Evolutionary conservation across 768 basidiomycete genomes (phyloP), one percentile per base, ranked within the genome.

Genomic region (Cystobasidium ongulense): DNA sequence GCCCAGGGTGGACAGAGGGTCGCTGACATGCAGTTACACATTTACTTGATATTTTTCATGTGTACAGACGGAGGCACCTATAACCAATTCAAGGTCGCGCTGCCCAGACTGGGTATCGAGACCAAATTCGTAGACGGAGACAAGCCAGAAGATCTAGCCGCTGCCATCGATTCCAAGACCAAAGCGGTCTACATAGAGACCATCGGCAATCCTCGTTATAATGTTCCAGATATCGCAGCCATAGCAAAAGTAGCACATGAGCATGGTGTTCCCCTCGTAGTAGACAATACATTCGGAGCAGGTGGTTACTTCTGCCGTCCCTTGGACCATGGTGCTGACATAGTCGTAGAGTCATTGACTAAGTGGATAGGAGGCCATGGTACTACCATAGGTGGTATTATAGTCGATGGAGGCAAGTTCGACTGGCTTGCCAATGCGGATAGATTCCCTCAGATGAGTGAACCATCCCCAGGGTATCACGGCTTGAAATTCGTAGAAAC

Each of bases 321-420:
- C 0, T 86, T 91, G 74, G 84, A 87, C 27, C 84, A 86, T 76
- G 90, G 90, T 17, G 90, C 90, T 0, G 89, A 92, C 76, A 89
- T 91, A 73, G 83, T 91, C 73, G 84, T 86, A 86, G 38, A n/a
- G 84, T 78, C 54, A 21, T 39, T n/a, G 33, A 59, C 57, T 59
- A 91, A 92, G 78, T 92, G 90, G 90, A 90, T 91, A 38, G 63
- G 64, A 8, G 71, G 77, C 0, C 76, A 76, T 73, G 90, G 90
- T 35, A 90, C 87, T 0, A 89, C 88, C 27, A 89, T 92, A 59
- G 89, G 84, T 2, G 90, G 90, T 50, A 86, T 90, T 33, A 82
- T 92, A 73, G 80, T 91, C 59, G 89, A 90, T 79, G 84, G 85
- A 10, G 89, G 89, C 85, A 89, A 88, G 70, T 91, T 90, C 78